Evolutionary conservation across 1,284 basidiomycete species (phyloP), one percentile per base, ranked within the genome.

Genomic region (Uromyces viciae-fabae): DNA sequence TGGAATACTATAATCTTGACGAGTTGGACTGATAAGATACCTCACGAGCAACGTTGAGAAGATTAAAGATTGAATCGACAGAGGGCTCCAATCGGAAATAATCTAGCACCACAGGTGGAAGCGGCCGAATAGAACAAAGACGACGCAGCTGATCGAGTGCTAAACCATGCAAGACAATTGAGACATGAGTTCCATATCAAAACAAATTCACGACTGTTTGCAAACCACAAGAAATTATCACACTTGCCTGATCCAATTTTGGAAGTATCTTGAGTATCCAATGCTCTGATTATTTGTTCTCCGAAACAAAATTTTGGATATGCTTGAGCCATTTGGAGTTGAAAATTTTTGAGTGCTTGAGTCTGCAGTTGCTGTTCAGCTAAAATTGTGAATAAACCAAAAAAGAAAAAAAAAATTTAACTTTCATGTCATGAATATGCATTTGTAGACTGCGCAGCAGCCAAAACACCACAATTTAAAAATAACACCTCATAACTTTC

Each of bases 31-130:
- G 49, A 56, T 40, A 3, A 69, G 40, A 14, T 43, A 81, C 79
- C 79, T 81, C 58, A 31, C 72, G 79, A 62, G 79, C 69, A 54
- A 81, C 42, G 54, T 68, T 81, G 38, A 81, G 60, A 54, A 71
- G 71, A 36, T 64, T 40, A 42, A 72, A 75, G 42, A 81, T 52
- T n/a, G 71, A 60, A 81, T 62, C 58, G 25, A 72, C 79, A 25
- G 69, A 42, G 60, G 79, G 72, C 43, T 81, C 79, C n/a, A 60
- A 58, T 33, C 62, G 56, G 7, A 81, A 52, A 25, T 66, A 81
- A 56, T 81, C 62, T 7, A 75, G 17, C 28, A 81, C 58, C 17
- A 62, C 79, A 17, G 69, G 43, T 43, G 79, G 60, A 25, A 75
- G 14, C 33, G 72, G 60, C n/a, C 28, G 46, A 43, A 36, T 56